Base-by-base conservation (phyloP, 805 yeast genomes). In the Kluyveromyces nonfermentans region DNA sequence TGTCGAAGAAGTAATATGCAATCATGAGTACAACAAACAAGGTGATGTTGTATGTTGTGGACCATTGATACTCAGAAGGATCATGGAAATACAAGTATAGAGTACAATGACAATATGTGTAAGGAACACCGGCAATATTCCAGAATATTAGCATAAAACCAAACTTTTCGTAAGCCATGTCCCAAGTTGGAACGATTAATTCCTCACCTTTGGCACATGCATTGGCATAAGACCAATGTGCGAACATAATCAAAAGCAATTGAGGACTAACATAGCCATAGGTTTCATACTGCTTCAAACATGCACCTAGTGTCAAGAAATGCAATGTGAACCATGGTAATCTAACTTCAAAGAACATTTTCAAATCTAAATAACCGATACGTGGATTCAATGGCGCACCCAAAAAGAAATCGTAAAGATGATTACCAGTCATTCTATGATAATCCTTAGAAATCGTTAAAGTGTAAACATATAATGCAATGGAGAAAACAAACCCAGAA, bases 101-200 rank as follows among this genome's bases (percentile, higher is more conserved):
- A 9, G 96, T 85, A 64, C 94, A 82, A 61, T 88, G 96, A 67
- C 97, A 87, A 71, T 93, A 93, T 35, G 97, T 90, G 78, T 81
- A 93, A 40, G 98, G 98, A 35, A 93, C 98, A 57, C 98, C 98
- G 28, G 97, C 96, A 63, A 93, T 87, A 70, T 93, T 93, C 98
- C 98, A 93, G 74, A 93, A 93, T 55, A 89, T 79, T 52, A 93
- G 77, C 97, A 93, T 89, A 73, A 93, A 93, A n/a, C 98, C 98
- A 57, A 93, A 93, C 69, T 93, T 93, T 66, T 93, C 98, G 66
- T 93, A 93, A 28, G 95, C 96, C 97, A 93, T 90, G 65, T 93
- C 98, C 97, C 98, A 93, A 16, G 96, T 85, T 55, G 97, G 96
- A 50, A 89, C 95, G 62, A 93, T 93, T 56, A 90, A 72, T 64